phyloP scores from a whole-genome alignment of 768 basidiomycete genomes.

The Kondoa malvinella region DNA sequence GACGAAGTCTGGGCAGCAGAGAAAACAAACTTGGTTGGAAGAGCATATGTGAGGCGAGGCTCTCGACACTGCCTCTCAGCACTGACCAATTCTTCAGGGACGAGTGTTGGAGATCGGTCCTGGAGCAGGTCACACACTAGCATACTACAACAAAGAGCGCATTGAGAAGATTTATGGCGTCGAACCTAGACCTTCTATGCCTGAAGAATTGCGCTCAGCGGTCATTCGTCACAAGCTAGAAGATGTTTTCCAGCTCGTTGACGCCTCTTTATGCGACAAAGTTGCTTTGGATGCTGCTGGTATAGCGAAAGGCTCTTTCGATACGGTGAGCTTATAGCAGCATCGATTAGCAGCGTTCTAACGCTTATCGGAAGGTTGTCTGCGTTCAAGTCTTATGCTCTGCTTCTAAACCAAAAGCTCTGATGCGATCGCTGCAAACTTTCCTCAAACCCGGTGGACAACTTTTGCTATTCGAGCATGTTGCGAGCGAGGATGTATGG shows the following conservation, averaged over 20 bases:
- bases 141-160: background rate
- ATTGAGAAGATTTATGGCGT: constrained; percentile 7
- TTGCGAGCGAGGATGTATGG: background rate
- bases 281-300: background rate
- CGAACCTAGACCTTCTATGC: background rate
- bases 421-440: background rate
- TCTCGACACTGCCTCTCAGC: background rate
- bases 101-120: constrained; percentile 4
- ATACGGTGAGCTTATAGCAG: background rate
- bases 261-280: background rate
- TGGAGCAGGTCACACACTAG: background rate
- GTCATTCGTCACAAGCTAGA: background rate
- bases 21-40: background rate
- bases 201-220: background rate
- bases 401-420: background rate
- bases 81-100: background rate
- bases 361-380: background rate
- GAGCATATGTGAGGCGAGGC: background rate
- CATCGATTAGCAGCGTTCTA: background rate
- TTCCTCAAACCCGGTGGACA: constrained; percentile 4
- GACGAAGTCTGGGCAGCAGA: background rate
- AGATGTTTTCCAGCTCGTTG: background rate
- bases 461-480: constrained; percentile 5
- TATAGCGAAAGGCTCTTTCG: background rate
- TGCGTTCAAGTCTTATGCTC: constrained; percentile 5